Evolutionary conservation across 169 alveolate genomes (phyloP).

Genomic region (Ichthyophthirius multifiliis): DNA sequence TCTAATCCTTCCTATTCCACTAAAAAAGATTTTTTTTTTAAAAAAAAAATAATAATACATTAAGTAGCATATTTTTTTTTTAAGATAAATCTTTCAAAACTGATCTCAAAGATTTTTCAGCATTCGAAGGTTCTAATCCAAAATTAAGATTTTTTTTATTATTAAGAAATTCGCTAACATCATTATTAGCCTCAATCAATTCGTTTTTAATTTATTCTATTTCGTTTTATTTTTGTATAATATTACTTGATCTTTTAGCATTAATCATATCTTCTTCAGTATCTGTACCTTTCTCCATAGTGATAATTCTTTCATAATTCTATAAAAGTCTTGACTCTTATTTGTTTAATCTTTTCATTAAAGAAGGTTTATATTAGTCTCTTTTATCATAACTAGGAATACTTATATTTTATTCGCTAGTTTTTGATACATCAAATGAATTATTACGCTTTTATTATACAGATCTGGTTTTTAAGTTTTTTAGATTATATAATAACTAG

Average conservation of each 20-base stretch:
- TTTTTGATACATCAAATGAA: no score
- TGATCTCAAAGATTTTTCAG: conserved; percentile 21
- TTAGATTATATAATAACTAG: background rate
- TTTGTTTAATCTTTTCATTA: background rate
- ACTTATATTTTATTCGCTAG: no score
- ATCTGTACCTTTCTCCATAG: conserved; percentile 18
- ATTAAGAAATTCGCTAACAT: conserved; percentile 26
- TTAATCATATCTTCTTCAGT: background rate
- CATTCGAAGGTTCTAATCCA: conserved; percentile 31
- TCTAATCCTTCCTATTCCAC: conserved; percentile 3
- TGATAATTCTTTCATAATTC: conserved; percentile 1
- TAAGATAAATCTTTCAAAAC: conserved; percentile 27
- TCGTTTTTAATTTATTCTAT: conserved; percentile 13
- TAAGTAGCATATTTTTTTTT: conserved; percentile 22
- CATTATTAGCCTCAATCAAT: background rate
- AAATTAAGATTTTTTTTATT: conserved; percentile 7
- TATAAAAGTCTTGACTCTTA: background rate
- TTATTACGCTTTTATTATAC: background rate
- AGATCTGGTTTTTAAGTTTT: background rate
- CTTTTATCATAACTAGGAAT: background rate
- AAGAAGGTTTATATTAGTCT: background rate
- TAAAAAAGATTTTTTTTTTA: background rate
- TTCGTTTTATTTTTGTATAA: conserved; percentile 15
- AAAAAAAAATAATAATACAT: background rate
- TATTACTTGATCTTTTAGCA: background rate